Conservation (phyloP, 164 flowering plant genomes). For the Aristolochia contorta region DNA sequence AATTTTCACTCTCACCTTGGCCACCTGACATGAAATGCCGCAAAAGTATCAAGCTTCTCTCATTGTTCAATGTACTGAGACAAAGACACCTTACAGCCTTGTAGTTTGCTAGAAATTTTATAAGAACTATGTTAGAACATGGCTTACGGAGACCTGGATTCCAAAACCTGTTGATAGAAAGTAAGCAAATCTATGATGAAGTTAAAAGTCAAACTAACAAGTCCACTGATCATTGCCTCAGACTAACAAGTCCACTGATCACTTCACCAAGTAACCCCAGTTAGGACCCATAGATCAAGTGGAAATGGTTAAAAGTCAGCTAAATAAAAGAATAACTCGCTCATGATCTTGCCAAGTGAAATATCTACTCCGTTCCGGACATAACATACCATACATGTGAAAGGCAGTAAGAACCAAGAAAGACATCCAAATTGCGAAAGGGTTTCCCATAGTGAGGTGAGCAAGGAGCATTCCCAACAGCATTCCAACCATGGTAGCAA, state of each 20-base stretch:
- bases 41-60: conserved; percentile 75
- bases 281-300: too few species aligned
- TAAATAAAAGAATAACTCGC: too few species aligned
- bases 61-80: conserved; percentile 58
- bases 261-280: too few species aligned
- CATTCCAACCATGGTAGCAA: conserved; percentile 98
- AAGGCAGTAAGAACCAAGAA: conserved; percentile 80
- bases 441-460: conserved; percentile 61
- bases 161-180: background rate
- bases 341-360: too few species aligned
- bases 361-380: background rate
- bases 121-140: too few species aligned
- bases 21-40: conserved; percentile 67
- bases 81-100: conserved; percentile 83
- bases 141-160: background rate
- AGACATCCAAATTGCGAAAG: conserved; percentile 73
- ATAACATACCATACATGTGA: conserved; percentile 91
- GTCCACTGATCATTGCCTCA: too few species aligned
- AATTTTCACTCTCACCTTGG: conserved; percentile 38
- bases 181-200: background rate
- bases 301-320: too few species aligned
- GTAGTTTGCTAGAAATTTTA: conserved; percentile 55
- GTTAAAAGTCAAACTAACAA: too few species aligned
- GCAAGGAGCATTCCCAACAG: conserved; percentile 94
- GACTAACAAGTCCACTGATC: too few species aligned